Percentiles rank a stretch among this genome's conserved stretches.
These are phyloP conservation scores for Hygrocybe coccinea DNA, from an alignment of 768 basidiomycete genomes.

Conservation along the genomic window DNA sequence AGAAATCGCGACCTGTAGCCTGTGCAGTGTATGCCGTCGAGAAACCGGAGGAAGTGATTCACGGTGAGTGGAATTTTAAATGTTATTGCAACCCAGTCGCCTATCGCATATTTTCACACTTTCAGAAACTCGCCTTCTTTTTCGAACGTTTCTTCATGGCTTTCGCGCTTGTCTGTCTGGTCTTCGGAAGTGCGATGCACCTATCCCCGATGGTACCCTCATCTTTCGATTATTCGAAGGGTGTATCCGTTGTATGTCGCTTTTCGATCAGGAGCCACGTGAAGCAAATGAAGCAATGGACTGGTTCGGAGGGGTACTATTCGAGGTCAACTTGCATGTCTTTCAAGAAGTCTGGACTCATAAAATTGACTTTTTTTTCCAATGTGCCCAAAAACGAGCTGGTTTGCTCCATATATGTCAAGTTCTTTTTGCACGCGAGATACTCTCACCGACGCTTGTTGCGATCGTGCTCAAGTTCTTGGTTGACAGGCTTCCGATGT, in stretches of 20 bases:
- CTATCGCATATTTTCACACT: background rate
- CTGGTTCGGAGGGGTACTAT: slow-evolving; percentile 70
- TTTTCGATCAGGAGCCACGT: slow-evolving; percentile 70
- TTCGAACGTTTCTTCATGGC: slow-evolving; percentile 84
- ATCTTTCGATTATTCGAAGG: slow-evolving; percentile 86
- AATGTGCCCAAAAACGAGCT: slow-evolving; percentile 64
- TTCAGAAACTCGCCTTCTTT: slow-evolving; percentile 78
- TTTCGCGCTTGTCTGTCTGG: slow-evolving; percentile 74
- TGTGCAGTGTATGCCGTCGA: slow-evolving; percentile 74
- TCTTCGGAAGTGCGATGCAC: slow-evolving; percentile 74
- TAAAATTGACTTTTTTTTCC: slow-evolving; percentile 87
- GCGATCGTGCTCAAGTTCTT: slow-evolving; percentile 87
- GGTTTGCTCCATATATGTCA: slow-evolving; percentile 82
- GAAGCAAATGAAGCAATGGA: slow-evolving; percentile 57
- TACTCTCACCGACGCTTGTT: slow-evolving; percentile 73
- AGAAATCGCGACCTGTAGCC: slow-evolving; percentile 80
- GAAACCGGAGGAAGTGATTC: slow-evolving; percentile 74
- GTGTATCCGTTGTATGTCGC: slow-evolving; percentile 75
- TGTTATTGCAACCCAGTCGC: background rate
- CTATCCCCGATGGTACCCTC: slow-evolving; percentile 77
- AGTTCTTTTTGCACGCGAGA: slow-evolving; percentile 71
- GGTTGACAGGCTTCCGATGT: slow-evolving; percentile 69
- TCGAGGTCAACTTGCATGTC: slow-evolving; percentile 83
- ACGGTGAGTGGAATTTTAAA: slow-evolving; percentile 54
- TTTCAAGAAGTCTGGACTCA: slow-evolving; percentile 96